Conservation (phyloP, 805 yeast genomes). For the Lipomyces yamadae region DNA sequence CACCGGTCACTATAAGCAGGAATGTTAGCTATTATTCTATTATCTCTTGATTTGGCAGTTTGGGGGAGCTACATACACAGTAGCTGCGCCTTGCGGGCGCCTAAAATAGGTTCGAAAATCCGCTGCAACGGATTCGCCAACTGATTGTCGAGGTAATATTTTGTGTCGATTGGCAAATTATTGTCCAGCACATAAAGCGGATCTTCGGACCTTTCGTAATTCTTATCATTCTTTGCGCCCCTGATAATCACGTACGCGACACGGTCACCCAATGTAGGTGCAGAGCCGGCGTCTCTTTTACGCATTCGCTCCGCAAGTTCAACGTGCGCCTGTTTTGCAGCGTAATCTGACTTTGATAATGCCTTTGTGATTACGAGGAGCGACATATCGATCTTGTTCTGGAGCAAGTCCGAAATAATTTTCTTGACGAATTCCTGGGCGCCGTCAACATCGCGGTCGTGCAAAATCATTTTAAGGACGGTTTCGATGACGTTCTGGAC, state of each 20-base stretch:
- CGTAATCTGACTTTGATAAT: conserved; percentile 83
- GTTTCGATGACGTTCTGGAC: conserved; percentile 95
- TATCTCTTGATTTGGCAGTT: too few species aligned
- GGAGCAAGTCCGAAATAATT: conserved; percentile 86
- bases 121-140: conserved; percentile 89
- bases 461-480: conserved; percentile 80
- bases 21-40: not conserved
- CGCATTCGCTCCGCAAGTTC: conserved; percentile 95
- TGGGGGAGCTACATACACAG: conserved; percentile 44
- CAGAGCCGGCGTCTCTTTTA: conserved; percentile 95
- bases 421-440: conserved; percentile 86
- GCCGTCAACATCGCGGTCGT: conserved; percentile 81
- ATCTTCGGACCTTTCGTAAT: conserved; percentile 96
- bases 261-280: conserved; percentile 96
- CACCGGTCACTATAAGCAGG: conserved; percentile 55
- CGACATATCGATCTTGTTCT: conserved; percentile 89
- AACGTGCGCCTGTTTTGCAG: conserved; percentile 96
- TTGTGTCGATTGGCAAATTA: conserved; percentile 91
- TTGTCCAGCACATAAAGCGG: conserved; percentile 92
- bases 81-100: conserved; percentile 79
- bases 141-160: conserved; percentile 91
- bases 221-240: conserved; percentile 77
- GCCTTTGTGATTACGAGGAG: conserved; percentile 94
- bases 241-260: conserved; percentile 94
- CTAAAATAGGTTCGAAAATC: conserved; percentile 93